Conservation (phyloP, 257 asterid species). For the Ilex asprella region DNA sequence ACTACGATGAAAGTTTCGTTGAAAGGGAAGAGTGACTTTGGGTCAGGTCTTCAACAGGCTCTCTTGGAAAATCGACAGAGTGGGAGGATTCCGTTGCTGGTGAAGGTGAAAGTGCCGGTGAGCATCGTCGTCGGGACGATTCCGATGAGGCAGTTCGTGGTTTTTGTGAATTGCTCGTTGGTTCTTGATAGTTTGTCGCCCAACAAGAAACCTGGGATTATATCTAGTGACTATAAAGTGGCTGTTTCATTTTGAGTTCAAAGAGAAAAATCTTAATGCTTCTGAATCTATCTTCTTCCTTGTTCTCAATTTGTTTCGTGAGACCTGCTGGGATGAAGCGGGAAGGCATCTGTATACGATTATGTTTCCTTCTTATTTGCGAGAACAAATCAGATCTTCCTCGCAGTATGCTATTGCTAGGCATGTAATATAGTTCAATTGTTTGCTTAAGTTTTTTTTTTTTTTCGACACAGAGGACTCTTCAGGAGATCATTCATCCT, state of each 20-base stretch:
- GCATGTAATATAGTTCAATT: no score
- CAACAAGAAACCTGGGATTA: slow-evolving; percentile 19
- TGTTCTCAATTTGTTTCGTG: no score
- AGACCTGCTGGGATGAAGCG: no score
- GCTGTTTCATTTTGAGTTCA: background rate
- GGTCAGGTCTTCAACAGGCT: slow-evolving; percentile 25
- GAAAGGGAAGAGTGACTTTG: slow-evolving; percentile 33
- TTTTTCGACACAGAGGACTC: no score
- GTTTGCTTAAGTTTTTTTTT: no score
- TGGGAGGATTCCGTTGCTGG: slow-evolving; percentile 37
- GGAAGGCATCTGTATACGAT: no score
- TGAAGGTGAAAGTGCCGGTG: slow-evolving; percentile 33
- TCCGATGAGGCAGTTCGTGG: slow-evolving; percentile 12
- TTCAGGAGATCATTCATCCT: no score
- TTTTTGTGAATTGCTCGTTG: slow-evolving; percentile 25
- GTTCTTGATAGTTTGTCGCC: slow-evolving; percentile 33
- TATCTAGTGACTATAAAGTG: slow-evolving; percentile 17
- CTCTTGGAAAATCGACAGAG: slow-evolving; percentile 12
- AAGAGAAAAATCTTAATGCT: no score
- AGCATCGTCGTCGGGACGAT: slow-evolving; percentile 7
- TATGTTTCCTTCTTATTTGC: no score
- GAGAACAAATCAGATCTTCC: no score
- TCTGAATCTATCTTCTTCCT: no score
- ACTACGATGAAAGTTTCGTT: slow-evolving; percentile 28
- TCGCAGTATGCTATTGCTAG: no score